Conservation (phyloP, 2,329 filamentous ascomycete genomes). For the Plenodomus lindquistii region DNA sequence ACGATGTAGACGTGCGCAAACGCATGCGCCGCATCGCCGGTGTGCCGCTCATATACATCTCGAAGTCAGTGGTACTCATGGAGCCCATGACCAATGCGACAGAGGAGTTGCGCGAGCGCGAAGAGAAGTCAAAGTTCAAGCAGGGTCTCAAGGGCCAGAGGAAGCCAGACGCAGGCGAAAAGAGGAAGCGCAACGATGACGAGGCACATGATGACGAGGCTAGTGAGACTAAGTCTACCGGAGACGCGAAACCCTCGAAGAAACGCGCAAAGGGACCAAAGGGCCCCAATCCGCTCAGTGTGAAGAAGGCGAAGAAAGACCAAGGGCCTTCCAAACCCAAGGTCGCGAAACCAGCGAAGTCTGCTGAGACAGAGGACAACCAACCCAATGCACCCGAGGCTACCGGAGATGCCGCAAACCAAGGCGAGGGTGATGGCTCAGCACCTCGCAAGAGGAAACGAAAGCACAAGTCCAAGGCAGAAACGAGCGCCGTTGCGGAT, state of each 20-base stretch:
- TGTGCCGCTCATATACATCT: constrained; percentile 78
- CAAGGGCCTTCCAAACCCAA: constrained; percentile 10
- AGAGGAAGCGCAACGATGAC: constrained; percentile 52
- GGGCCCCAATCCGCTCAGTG: constrained; percentile 70
- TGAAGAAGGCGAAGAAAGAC: constrained; percentile 68
- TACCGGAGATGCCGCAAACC: constrained; percentile 8
- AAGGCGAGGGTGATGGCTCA: constrained; percentile 22
- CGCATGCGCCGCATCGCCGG: constrained; percentile 69
- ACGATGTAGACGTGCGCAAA: constrained; percentile 67
- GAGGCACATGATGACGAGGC: constrained; percentile 46
- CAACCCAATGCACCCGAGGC: constrained; percentile 12
- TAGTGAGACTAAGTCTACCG: constrained; percentile 25
- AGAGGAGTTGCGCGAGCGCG: constrained; percentile 64
- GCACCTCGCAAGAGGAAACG: constrained; percentile 44
- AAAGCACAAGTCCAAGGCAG: constrained; percentile 44
- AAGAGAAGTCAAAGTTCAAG: constrained; percentile 76
- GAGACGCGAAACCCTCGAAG: constrained; percentile 42
- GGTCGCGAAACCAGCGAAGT: constrained; percentile 19
- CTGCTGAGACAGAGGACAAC: constrained; percentile 6
- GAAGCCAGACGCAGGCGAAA: constrained; percentile 31
- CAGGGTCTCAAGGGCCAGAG: constrained; percentile 63
- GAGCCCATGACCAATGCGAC: constrained; percentile 75
- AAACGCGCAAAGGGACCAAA: constrained; percentile 63
- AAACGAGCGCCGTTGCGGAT: constrained; percentile 19
- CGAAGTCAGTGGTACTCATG: constrained; percentile 76